phyloP scores from a whole-genome alignment of 805 yeast species.

The Kuraishia borneana region DNA sequence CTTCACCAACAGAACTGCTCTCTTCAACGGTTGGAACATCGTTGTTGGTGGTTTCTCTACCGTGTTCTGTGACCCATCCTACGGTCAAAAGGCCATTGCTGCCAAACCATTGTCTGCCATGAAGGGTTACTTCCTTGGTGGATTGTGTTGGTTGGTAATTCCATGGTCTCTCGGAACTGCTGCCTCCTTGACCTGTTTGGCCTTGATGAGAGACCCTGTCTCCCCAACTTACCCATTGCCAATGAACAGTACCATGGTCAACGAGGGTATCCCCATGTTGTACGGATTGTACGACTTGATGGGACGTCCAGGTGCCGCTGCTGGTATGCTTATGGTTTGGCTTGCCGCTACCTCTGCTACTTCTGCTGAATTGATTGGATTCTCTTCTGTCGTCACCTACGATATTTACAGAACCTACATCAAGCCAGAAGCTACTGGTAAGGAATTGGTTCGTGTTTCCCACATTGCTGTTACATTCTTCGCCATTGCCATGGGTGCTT shows the following conservation, averaged over 20 bases:
- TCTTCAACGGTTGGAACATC: slow-evolving; percentile 9
- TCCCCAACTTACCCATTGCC: slow-evolving; percentile 29
- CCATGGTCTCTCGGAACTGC: slow-evolving; percentile 19
- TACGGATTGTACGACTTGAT: slow-evolving; percentile 21
- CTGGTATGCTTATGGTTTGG: slow-evolving; percentile 26
- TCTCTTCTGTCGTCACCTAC: slow-evolving; percentile 26
- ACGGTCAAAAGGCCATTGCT: slow-evolving; percentile 20
- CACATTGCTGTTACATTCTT: slow-evolving; percentile 25
- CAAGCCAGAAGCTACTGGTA: slow-evolving; percentile 26
- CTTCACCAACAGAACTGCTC: slow-evolving; percentile 19
- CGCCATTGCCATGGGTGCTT: slow-evolving; percentile 29
- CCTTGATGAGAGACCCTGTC: slow-evolving; percentile 18
- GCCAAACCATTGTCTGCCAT: slow-evolving; percentile 14
- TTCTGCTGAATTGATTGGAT: slow-evolving; percentile 28
- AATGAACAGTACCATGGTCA: slow-evolving; percentile 24
- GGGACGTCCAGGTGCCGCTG: slow-evolving; percentile 30
- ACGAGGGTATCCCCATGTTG: slow-evolving; percentile 26
- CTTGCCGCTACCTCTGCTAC: slow-evolving; percentile 30
- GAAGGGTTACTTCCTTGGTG: slow-evolving; percentile 20
- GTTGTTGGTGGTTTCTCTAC: slow-evolving; percentile 14
- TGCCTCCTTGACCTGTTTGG: slow-evolving; percentile 23
- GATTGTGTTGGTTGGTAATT: slow-evolving; percentile 19
- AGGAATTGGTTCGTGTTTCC: slow-evolving; percentile 22
- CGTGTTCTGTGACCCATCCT: slow-evolving; percentile 18
- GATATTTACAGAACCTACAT: slow-evolving; percentile 28